Conservation (phyloP, 2,329 filamentous ascomycete genomes). For the Claviceps citrina region DNA sequence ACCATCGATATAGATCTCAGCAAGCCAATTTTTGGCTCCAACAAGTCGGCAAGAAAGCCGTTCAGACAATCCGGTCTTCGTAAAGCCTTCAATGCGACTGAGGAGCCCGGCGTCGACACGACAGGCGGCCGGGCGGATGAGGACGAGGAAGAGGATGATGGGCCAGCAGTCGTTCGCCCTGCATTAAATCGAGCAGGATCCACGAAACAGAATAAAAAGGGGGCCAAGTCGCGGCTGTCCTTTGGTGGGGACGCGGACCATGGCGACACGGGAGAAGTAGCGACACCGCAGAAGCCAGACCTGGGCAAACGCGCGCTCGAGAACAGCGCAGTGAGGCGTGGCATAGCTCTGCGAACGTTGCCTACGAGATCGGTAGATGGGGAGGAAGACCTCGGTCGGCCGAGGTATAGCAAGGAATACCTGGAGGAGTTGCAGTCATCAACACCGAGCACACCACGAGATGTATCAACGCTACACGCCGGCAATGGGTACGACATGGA, state of each 20-base stretch:
- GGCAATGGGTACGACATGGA: constrained; percentile 37
- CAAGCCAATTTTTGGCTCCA: constrained; percentile 24
- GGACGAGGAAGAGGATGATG: constrained; percentile 29
- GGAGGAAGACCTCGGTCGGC: constrained; percentile 51
- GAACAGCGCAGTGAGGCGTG: constrained; percentile 47
- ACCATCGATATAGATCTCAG: constrained; percentile 14
- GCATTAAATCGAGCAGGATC: constrained; percentile 31
- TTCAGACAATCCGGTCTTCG: constrained; percentile 43
- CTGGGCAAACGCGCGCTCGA: constrained; percentile 50
- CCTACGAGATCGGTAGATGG: constrained; percentile 37
- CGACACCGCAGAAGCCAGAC: constrained; percentile 50
- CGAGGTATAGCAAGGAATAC: constrained; percentile 74
- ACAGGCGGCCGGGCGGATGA: constrained; percentile 14
- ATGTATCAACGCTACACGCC: constrained; percentile 31
- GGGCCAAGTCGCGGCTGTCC: constrained; percentile 45
- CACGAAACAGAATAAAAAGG: constrained; percentile 51
- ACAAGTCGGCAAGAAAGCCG: constrained; percentile 34
- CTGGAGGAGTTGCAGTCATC: constrained; percentile 73
- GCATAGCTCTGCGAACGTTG: constrained; percentile 30
- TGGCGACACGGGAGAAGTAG: constrained; percentile 31
- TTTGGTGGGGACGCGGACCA: constrained; percentile 49
- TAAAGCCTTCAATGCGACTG: constrained; percentile 35
- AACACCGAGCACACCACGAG: constrained; percentile 67
- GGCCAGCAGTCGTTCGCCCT: constrained; percentile 35
- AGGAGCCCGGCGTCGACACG: constrained; percentile 17